Conservation (phyloP, 257 asterid species). For the Solanum pinnatisectum region DNA sequence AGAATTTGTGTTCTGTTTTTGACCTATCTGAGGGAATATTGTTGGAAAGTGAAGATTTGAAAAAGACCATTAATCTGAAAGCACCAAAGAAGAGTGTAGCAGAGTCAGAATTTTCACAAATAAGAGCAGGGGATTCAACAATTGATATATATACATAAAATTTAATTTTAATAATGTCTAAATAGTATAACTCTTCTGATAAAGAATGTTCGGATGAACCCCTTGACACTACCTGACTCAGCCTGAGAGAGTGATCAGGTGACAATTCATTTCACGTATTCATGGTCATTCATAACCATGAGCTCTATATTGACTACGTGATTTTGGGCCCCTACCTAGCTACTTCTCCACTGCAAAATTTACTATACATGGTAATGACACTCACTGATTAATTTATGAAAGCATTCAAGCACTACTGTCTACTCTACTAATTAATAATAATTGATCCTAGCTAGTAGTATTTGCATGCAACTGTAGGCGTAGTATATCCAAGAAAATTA, state of each 20-base stretch:
- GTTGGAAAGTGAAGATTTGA: not conserved
- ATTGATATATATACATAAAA: no score
- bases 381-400: not conserved
- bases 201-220: no score
- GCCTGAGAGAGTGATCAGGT: not conserved
- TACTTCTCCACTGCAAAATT: not conserved
- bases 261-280: not conserved
- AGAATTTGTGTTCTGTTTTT: conserved; percentile 14
- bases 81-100: not conserved
- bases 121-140: no score
- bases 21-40: not conserved
- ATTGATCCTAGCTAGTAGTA: not conserved
- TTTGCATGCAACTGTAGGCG: not conserved
- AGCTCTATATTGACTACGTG: not conserved
- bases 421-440: not conserved
- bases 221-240: not conserved
- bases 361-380: not conserved
- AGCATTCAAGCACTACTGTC: not conserved
- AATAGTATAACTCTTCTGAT: no score
- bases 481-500: not conserved
- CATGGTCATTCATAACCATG: not conserved
- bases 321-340: not conserved
- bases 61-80: not conserved
- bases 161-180: no score
- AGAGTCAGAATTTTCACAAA: not conserved